Percentiles rank a stretch among this genome's conserved stretches.
Conservation (phyloP, 2,329 filamentous ascomycete genomes). For the Clarireedia paspali region DNA sequence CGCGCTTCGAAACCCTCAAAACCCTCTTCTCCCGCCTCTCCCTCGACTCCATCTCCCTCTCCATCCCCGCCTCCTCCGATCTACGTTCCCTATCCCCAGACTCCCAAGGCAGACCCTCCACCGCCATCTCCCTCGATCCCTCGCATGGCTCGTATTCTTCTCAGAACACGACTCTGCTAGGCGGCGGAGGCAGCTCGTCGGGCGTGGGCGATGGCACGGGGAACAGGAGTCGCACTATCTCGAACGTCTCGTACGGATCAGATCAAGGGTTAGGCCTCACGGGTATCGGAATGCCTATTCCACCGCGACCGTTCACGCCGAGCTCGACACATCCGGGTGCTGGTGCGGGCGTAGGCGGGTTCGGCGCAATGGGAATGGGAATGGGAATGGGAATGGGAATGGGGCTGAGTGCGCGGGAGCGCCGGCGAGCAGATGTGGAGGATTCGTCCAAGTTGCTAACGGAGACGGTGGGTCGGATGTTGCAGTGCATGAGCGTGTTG, state of each 20-base stretch:
- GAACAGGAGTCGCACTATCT: constrained; percentile 71
- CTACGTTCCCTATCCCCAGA: constrained; percentile 41
- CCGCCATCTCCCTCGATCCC: constrained; percentile 67
- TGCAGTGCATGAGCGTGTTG: constrained; percentile 91
- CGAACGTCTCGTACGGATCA: constrained; percentile 65
- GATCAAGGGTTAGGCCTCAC: constrained; percentile 28
- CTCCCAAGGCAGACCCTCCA: constrained; percentile 53
- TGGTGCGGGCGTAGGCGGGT: not conserved
- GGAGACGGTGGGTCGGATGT: constrained; percentile 88
- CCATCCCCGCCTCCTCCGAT: constrained; percentile 37
- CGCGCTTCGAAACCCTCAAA: constrained; percentile 82
- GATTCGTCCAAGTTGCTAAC: constrained; percentile 71
- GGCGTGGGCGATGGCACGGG: constrained; percentile 36
- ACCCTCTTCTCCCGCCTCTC: constrained; percentile 83
- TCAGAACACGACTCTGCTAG: constrained; percentile 68
- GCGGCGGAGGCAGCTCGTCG: constrained; percentile 43
- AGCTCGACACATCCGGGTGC: constrained; percentile 20
- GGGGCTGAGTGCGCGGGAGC: constrained; percentile 5
- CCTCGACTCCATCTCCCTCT: constrained; percentile 57
- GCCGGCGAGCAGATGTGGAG: constrained; percentile 42
- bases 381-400: not conserved
- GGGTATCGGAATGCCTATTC: constrained; percentile 20
- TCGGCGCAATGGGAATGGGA: not conserved
- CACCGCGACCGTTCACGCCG: constrained; percentile 26
- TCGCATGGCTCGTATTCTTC: constrained; percentile 73